Conservation (phyloP, 1,284 basidiomycete genomes). For the Acaromyces ingoldii region DNA sequence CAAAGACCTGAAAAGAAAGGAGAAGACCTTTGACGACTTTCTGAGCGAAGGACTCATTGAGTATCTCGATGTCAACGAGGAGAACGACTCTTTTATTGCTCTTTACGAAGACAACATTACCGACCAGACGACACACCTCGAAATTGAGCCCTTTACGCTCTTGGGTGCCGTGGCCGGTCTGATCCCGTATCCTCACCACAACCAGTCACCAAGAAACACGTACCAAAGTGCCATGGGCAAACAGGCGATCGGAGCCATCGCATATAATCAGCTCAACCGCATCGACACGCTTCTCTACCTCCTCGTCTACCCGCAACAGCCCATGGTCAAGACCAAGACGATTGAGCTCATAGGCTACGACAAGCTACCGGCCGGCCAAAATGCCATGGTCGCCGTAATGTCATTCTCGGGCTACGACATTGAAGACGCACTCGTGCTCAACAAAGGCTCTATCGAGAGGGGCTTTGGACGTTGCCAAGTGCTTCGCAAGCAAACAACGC, state of each 20-base stretch:
- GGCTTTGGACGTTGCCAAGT: constrained; percentile 98
- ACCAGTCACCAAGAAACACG: constrained; percentile 97
- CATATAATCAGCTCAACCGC: constrained; percentile 88
- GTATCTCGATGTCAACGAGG: constrained; percentile 98
- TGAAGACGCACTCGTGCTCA: constrained; percentile 95
- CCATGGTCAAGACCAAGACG: constrained; percentile 94
- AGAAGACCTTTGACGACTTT: constrained; percentile 88
- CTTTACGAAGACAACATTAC: constrained; percentile 87
- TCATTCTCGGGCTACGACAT: constrained; percentile 99
- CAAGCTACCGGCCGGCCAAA: constrained; percentile 92
- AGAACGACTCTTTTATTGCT: constrained; percentile 96
- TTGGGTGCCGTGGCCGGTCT: constrained; percentile 95
- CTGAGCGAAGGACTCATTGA: constrained; percentile 92
- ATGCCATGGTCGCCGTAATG: constrained; percentile 98
- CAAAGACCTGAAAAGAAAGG: constrained; percentile 69
- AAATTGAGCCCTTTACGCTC: constrained; percentile 97
- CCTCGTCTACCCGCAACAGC: constrained; percentile 97
- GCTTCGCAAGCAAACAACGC: constrained; percentile 86
- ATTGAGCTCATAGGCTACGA: constrained; percentile 94
- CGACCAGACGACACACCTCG: constrained; percentile 79
- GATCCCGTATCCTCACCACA: constrained; percentile 98
- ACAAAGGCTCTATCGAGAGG: constrained; percentile 76
- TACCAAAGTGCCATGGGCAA: constrained; percentile 96
- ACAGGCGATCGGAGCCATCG: constrained; percentile 99
- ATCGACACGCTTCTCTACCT: constrained; percentile 99